These are phyloP conservation scores for Citrus sinensis DNA, from an alignment of 345 rosid species.

Conservation along the genomic window DNA sequence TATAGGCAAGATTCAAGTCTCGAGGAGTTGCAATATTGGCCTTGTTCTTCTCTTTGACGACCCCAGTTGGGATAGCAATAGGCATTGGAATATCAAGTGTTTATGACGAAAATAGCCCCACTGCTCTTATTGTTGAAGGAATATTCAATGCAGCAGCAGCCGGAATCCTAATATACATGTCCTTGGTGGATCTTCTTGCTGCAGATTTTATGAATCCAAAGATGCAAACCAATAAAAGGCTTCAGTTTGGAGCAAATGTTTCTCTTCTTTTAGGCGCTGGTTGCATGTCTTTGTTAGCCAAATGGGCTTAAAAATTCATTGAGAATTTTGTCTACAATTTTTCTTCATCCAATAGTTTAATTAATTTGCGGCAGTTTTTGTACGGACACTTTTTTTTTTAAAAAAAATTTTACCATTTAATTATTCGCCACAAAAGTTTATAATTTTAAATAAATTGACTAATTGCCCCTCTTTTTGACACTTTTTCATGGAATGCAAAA, in stretches of 20 bases:
- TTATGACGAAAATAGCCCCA: conserved; percentile 53
- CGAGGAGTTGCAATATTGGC: conserved; percentile 38
- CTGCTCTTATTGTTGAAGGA: conserved; percentile 50
- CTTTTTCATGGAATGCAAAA: too few species aligned
- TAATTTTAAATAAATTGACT: too few species aligned
- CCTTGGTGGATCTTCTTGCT: conserved; percentile 66
- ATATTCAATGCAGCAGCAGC: conserved; percentile 59
- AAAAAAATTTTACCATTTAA: not conserved
- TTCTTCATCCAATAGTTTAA: not conserved
- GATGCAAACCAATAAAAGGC: conserved; percentile 38
- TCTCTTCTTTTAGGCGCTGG: conserved; percentile 54
- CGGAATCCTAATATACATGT: conserved; percentile 71
- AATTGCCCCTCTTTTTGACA: too few species aligned
- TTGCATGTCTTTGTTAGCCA: conserved; percentile 55
- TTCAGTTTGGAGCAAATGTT: conserved; percentile 29
- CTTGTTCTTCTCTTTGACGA: conserved; percentile 53
- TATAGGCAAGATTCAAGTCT: conserved; percentile 36
- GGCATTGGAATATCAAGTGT: conserved; percentile 43
- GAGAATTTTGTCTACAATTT: not conserved
- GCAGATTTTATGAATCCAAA: conserved; percentile 55
- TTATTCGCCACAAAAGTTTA: too few species aligned
- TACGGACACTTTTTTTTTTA: not conserved
- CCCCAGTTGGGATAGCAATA: conserved; percentile 59
- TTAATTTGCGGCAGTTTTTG: not conserved
- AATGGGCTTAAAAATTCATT: conserved; percentile 44